phyloP scores from a whole-genome alignment of 805 yeast species.

The Priceomyces carsonii region DNA sequence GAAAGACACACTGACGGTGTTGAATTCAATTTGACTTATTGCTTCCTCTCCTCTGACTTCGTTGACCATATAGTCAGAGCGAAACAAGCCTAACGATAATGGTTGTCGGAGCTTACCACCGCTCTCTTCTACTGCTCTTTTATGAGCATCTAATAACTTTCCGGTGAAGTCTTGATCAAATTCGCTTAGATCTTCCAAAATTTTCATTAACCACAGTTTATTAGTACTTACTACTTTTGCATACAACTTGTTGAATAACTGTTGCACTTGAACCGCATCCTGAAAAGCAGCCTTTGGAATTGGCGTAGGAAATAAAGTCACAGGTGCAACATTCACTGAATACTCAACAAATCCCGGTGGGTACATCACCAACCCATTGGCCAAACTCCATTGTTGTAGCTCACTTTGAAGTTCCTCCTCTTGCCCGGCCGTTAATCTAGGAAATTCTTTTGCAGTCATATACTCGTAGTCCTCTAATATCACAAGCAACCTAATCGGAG shows the following conservation, averaged over 20 bases:
- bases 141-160: constrained; percentile 62
- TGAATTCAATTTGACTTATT: constrained; percentile 94
- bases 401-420: constrained; percentile 40
- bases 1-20: constrained; percentile 93
- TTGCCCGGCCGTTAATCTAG: constrained; percentile 27
- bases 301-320: constrained; percentile 89
- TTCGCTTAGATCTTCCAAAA: constrained; percentile 53
- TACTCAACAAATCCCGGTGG: constrained; percentile 54
- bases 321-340: constrained; percentile 71
- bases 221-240: constrained; percentile 58
- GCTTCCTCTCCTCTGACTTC: constrained; percentile 24
- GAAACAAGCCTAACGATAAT: constrained; percentile 76
- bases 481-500: too few relatives aligned
- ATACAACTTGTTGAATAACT: constrained; percentile 71
- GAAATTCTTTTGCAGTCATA: constrained; percentile 30
- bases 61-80: constrained; percentile 83
- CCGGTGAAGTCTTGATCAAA: constrained; percentile 83
- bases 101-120: constrained; percentile 53
- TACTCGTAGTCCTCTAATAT: too few relatives aligned
- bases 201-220: constrained; percentile 60
- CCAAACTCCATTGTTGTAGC: constrained; percentile 72
- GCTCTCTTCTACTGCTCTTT: constrained; percentile 47
- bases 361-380: constrained; percentile 82
- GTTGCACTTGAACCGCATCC: constrained; percentile 66
- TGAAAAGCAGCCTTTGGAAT: constrained; percentile 69